Base-by-base conservation (phyloP, 768 basidiomycete genomes). In the Tricholoma bakamatsutake region DNA sequence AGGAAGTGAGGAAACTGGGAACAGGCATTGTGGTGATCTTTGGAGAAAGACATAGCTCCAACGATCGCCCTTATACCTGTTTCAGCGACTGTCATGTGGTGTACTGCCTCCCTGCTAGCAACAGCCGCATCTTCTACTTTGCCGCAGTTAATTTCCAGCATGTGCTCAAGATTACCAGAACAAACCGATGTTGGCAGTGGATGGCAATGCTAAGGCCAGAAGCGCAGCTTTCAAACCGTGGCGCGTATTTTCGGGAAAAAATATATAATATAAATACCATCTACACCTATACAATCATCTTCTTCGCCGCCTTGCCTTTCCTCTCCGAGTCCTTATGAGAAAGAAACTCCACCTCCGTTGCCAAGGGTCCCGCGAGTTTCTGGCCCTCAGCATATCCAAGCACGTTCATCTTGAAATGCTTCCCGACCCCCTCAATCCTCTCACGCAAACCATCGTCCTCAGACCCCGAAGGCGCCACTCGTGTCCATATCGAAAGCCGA, bases 401-500 rank as follows among this genome's bases (percentile, higher is more conserved):
- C 45, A 98, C 94, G 54, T 73, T 83, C 50, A 77, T 85, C 77
- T 99, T 99, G 81, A 98, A 98, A 70, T 97, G 89, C 61, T 76
- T 79, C 31, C 93, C 93, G 48, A 97, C 84, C 0, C 80, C 79
- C 69, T 91, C 88, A 61, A 95, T 90, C 53, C 94, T 82, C 67
- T 88, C 83, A 53, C 85, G 82, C 62, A 96, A 74, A 10, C 65
- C 66, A 58, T 80, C 80, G 5, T 81, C 80, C n/a, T 80, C 80
- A 12, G 61, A 45, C 5, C 69, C 64, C 5, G 76, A 65, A 33
- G 92, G 89, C 4, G 96, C 90, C 33, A 84, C 73, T 39, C 96
- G 84, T 49, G 97, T 99, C 97, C 97, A 99, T 77, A 99, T 96
- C 61, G 92, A 94, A 64, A 99, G 71, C 40, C 97, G 88, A 76